Percentiles rank a stretch among this genome's conserved stretches.
Conservation (phyloP, 2,329 filamentous ascomycete genomes). For the Colletotrichum sojae region DNA sequence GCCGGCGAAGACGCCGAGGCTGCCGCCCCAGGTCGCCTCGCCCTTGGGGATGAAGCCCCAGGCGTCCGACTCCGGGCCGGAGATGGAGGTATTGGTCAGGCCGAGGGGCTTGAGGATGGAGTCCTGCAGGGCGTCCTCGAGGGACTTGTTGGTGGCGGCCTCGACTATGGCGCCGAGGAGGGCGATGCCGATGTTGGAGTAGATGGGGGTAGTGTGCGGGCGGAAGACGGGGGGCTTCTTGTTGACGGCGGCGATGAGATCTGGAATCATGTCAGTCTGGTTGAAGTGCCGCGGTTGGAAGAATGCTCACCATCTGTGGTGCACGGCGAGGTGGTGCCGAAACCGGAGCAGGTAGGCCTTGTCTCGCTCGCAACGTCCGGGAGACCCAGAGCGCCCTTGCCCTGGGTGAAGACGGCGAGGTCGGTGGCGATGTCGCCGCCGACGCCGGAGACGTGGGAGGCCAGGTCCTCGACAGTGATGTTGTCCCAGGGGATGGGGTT, state of each 20-base stretch:
- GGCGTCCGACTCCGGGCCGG: conserved; percentile 47
- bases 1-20: conserved; percentile 54
- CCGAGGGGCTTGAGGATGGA: conserved; percentile 58
- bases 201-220: conserved; percentile 42
- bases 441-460: conserved; percentile 41
- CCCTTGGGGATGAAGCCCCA: conserved; percentile 53
- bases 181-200: conserved; percentile 44
- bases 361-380: conserved; percentile 32
- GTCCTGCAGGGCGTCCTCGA: conserved; percentile 49
- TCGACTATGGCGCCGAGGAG: conserved; percentile 44
- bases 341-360: conserved; percentile 39
- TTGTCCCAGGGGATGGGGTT: conserved; percentile 38
- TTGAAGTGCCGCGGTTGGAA: background rate
- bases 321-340: conserved; percentile 32
- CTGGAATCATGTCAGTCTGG: conserved; percentile 11
- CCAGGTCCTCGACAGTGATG: conserved; percentile 41
- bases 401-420: conserved; percentile 26
- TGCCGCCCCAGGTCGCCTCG: conserved; percentile 53
- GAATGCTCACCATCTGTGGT: conserved; percentile 11
- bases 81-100: conserved; percentile 57
- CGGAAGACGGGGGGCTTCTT: conserved; percentile 40
- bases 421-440: conserved; percentile 39
- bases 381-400: conserved; percentile 30
- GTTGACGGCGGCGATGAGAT: conserved; percentile 41
- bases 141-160: conserved; percentile 41